Evolutionary conservation across 805 yeast species (phyloP).

Genomic region (Nakazawaea pomicola): DNA sequence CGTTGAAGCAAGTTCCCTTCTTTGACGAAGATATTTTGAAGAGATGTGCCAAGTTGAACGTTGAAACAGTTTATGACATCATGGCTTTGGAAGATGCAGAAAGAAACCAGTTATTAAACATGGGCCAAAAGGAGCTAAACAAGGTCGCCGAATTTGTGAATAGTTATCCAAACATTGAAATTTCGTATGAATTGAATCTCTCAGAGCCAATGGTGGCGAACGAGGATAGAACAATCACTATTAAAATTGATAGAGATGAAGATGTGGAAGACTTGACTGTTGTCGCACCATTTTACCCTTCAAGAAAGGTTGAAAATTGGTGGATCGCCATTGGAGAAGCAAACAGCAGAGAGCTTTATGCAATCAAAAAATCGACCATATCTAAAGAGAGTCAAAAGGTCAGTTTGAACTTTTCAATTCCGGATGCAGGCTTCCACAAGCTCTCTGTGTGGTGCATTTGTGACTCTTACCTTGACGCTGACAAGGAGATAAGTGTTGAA

Average conservation of each 20-base stretch:
- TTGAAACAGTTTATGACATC: conserved; percentile 75
- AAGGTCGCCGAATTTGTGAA: conserved; percentile 86
- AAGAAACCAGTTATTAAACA: conserved; percentile 55
- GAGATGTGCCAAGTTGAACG: conserved; percentile 48
- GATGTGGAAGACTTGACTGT: conserved; percentile 63
- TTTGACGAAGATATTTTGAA: conserved; percentile 46
- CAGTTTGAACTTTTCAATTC: conserved; percentile 50
- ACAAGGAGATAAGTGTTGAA: conserved; percentile 65
- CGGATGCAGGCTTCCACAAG: conserved; percentile 54
- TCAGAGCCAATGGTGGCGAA: conserved; percentile 38
- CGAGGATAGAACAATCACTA: conserved; percentile 40
- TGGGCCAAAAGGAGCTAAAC: conserved; percentile 41
- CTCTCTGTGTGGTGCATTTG: conserved; percentile 82
- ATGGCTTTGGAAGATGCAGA: conserved; percentile 64
- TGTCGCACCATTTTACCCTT: conserved; percentile 55
- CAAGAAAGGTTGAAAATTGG: conserved; percentile 65
- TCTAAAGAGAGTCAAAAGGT: conserved; percentile 47
- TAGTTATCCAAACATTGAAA: conserved; percentile 80
- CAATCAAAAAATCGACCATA: conserved; percentile 61
- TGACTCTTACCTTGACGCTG: conserved; percentile 91
- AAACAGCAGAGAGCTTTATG: conserved; percentile 54
- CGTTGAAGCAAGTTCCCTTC: conserved; percentile 78
- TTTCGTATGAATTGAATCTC: conserved; percentile 45
- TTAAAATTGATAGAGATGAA: conserved; percentile 66
- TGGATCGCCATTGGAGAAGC: conserved; percentile 84